A percentile compares a stretch with the other conserved stretches of the same genome.
Conservation (phyloP, 2,329 filamentous ascomycete species). For the Ascochyta pisi region DNA sequence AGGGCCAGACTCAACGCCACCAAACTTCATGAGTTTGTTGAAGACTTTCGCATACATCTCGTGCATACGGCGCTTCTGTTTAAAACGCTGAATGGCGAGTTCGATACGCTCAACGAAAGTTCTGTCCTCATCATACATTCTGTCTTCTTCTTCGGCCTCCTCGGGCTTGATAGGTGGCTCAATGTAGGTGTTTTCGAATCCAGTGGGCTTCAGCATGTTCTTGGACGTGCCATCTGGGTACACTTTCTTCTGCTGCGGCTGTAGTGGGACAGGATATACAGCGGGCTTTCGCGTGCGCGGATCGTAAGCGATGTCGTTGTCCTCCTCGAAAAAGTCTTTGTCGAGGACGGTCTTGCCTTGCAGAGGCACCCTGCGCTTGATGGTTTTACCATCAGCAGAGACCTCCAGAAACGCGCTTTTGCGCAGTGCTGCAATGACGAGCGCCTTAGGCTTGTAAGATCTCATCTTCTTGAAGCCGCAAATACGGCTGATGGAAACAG, state of each 20-base stretch:
- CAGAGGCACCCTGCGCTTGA: slow-evolving; percentile 53
- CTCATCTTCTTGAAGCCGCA: slow-evolving; percentile 56
- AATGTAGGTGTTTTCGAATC: slow-evolving; percentile 73
- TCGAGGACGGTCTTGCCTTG: slow-evolving; percentile 40
- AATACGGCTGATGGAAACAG: slow-evolving; percentile 54
- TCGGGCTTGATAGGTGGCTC: slow-evolving; percentile 78
- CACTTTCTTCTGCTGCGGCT: slow-evolving; percentile 39
- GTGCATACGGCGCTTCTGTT: slow-evolving; percentile 76
- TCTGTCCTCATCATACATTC: slow-evolving; percentile 68
- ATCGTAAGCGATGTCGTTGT: slow-evolving; percentile 42
- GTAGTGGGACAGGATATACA: slow-evolving; percentile 30
- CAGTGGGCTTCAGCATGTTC: slow-evolving; percentile 52
- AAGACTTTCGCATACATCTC: slow-evolving; percentile 69
- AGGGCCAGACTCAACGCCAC: slow-evolving; percentile 72
- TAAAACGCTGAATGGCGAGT: slow-evolving; percentile 82
- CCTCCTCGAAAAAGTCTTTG: slow-evolving; percentile 30
- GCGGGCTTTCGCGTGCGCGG: slow-evolving; percentile 31
- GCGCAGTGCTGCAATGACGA: slow-evolving; percentile 52
- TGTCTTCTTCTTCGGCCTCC: slow-evolving; percentile 70
- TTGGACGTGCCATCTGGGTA: slow-evolving; percentile 49
- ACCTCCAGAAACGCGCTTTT: slow-evolving; percentile 53
- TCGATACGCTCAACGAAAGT: slow-evolving; percentile 74
- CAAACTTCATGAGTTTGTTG: slow-evolving; percentile 80
- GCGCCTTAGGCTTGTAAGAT: slow-evolving; percentile 48
- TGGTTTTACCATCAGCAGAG: slow-evolving; percentile 49